Percentiles rank a stretch among this genome's conserved stretches.
Evolutionary conservation across 2,329 filamentous ascomycete genomes (phyloP).

Genomic region (Pyrenochaeta sp.): DNA sequence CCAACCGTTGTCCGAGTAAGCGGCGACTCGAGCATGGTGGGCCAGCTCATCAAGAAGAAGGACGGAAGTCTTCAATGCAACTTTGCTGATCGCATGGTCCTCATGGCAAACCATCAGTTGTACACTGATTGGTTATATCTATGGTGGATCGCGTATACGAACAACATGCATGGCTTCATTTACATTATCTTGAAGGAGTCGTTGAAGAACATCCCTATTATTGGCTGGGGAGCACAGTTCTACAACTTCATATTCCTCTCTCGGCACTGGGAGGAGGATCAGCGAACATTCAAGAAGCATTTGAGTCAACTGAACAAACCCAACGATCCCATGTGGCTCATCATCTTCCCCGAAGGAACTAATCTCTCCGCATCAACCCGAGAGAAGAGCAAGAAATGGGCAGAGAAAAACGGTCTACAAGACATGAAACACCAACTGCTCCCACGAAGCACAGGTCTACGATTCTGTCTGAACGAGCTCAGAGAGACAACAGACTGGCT

Average conservation of each 20-base stretch:
- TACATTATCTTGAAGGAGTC: conserved; percentile 93
- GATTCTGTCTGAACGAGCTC: conserved; percentile 80
- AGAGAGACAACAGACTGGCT: conserved; percentile 79
- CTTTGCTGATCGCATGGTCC: conserved; percentile 81
- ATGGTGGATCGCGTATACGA: conserved; percentile 93
- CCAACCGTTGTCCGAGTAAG: conserved; percentile 83
- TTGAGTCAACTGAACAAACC: conserved; percentile 74
- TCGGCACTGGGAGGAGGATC: conserved; percentile 85
- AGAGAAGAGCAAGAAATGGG: conserved; percentile 76
- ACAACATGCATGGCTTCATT: conserved; percentile 82
- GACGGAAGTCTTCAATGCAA: conserved; percentile 79
- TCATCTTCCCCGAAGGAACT: conserved; percentile 88
- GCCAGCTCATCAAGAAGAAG: conserved; percentile 73
- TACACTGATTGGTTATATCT: conserved; percentile 94
- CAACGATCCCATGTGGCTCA: conserved; percentile 85
- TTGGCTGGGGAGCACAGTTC: conserved; percentile 84
- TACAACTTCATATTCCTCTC: conserved; percentile 92
- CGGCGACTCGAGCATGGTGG: conserved; percentile 80
- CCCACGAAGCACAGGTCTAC: conserved; percentile 81
- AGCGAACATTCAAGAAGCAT: conserved; percentile 76
- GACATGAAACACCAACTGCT: conserved; percentile 79
- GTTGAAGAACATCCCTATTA: conserved; percentile 79
- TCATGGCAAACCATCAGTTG: conserved; percentile 88
- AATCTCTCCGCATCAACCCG: conserved; percentile 78
- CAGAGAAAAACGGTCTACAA: conserved; percentile 75